Evolutionary conservation across 768 basidiomycete species (phyloP), one percentile per base, ranked within the genome.

Genomic region (Suillus brevipes): DNA sequence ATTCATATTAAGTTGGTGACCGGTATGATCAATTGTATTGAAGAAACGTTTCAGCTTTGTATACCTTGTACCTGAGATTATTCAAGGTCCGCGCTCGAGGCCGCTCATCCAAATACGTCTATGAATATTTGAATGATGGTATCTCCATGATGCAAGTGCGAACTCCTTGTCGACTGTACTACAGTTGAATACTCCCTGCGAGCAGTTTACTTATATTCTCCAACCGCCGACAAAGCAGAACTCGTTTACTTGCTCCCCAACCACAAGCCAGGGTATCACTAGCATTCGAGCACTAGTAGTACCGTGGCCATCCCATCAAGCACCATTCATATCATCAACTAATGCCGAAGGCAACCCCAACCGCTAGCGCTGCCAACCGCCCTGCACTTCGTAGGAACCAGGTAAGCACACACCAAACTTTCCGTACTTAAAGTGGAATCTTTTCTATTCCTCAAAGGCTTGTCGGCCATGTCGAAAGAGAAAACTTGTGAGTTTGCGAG

Each of bases 381-480:
- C 84, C 89, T 63, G 86, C 91, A 50, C 83, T 93, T 64, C 88
- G 91, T 56, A 83, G 91, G 76, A 93, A 93, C 72, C 91, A 93
- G 84, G 91, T 88, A 67, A 67, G 74, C 25, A 20, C 28, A 20
- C 13, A 12, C 18, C 25, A 31, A 20, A 42, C 18, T 28, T 12
- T 20, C 16, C 23, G 6, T 28, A 42, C 18, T 42, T 13, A 50
- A 50, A 28, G 14, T 43, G 25, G 12, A 55, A 59, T 42, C 18
- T 59, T 28, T 59, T 2, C 40, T 28, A 16, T 52, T 36, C 18
- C 31, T 56, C 47, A 49, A 66, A 92, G 90, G 91, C 91, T 57
- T 93, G 91, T 77, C 85, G 88, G 36, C 86, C 91, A 55, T 94
- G 92, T 78, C 88, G 92, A 67, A 92, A 88, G 76, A 82, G 91